Base-by-base conservation (phyloP, 208 protist genomes). In the Trypanosoma congolense region DNA sequence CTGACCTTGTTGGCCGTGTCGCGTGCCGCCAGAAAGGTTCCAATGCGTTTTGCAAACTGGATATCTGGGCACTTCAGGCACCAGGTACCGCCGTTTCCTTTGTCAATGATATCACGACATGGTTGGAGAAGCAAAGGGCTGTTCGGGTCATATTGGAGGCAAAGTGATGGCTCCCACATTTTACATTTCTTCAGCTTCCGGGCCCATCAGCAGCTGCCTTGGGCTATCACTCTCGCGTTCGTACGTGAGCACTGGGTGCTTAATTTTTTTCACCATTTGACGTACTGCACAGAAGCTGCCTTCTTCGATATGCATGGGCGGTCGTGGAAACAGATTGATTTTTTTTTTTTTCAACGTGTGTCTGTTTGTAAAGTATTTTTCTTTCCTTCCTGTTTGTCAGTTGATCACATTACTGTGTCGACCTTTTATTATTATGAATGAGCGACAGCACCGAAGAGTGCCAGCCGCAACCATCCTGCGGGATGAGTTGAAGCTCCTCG, bases 1-100 rank as follows among this genome's bases (percentile, higher is more conserved):
- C 55, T 19, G 55, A 67, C n/a, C 65, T 82, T 43, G 43, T 89
- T 42, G 73, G 56, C 12, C 51, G 65, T 3, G 35, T 89, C 9
- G 77, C 74, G 55, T 67, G 69, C 16, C 73, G 81, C 10, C 81
- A 85, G 58, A 56, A 63, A 58, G 61, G 41, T 29, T 51, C 42
- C 26, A 12, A 28, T 33, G 36, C 56, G 26, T 77, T 77, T 38
- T 10, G 8, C 5, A 21, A 51, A 24, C 48, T 77, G 3, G 70
- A 77, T 29, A 21, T 70, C 16, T 72, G 56, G 53, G 67, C 60
- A 21, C 41, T 60, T 16, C 47, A 55, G n/a, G 14, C 5, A 25
- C 12, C 28, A 2, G 56, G 52, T 51, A 30, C 43, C 1, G 50
- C 47, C 18, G 21, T 24, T 24, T 2, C 1, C 4, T 62, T 31